phyloP scores from a whole-genome alignment of 2,329 filamentous ascomycete genomes.

The Scorias spongiosa region DNA sequence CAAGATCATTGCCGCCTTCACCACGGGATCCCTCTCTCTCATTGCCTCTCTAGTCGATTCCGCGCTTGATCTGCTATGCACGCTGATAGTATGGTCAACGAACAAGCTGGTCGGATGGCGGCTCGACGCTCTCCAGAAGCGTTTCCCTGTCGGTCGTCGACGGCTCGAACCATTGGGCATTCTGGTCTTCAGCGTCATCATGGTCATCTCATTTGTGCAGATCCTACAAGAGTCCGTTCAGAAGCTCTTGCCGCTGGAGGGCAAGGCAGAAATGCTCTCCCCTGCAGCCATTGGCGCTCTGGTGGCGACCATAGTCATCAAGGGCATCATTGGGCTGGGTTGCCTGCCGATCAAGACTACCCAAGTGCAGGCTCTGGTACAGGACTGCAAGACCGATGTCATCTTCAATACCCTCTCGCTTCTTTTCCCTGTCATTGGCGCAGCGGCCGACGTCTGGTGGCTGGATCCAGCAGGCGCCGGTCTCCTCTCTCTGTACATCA shows the following conservation, averaged over 20 bases:
- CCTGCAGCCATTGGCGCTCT: constrained; percentile 42
- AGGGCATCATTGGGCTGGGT: constrained; percentile 45
- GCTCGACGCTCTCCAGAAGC: constrained; percentile 32
- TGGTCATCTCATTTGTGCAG: constrained; percentile 48
- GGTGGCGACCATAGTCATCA: constrained; percentile 41
- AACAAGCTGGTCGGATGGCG: constrained; percentile 45
- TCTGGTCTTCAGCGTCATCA: constrained; percentile 47
- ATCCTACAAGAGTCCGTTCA: constrained; percentile 45
- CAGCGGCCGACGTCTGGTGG: constrained; percentile 48
- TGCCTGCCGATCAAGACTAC: constrained; percentile 47
- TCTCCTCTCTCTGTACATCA: constrained; percentile 50
- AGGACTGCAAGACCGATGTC: constrained; percentile 50
- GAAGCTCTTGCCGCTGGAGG: constrained; percentile 37
- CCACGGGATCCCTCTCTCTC: constrained; percentile 43
- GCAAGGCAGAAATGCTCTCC: constrained; percentile 35
- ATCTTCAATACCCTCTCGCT: constrained; percentile 50
- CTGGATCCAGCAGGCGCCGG: constrained; percentile 48
- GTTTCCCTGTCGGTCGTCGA: constrained; percentile 42
- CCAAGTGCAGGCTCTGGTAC: constrained; percentile 47
- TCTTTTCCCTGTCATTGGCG: constrained; percentile 46
- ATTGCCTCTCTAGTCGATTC: constrained; percentile 48
- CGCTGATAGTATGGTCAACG: constrained; percentile 45
- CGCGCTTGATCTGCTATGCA: constrained; percentile 44
- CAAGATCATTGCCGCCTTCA: constrained; percentile 40
- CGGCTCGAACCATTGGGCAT: constrained; percentile 47